Conservation (phyloP, 73 alveolate species). For the Tetrahymena borealis region DNA sequence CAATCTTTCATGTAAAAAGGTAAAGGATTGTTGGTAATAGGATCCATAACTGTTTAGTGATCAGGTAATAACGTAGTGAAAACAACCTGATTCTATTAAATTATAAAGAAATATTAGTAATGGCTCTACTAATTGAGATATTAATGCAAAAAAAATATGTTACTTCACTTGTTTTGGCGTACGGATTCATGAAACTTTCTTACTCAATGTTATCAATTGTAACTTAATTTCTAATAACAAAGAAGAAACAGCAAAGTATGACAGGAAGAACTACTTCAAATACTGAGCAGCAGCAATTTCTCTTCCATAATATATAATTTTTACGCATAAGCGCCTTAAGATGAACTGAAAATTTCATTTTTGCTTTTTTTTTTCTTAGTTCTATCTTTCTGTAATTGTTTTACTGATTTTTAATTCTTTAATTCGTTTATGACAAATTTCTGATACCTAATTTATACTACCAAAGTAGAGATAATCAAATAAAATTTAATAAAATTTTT, state of each 20-base stretch:
- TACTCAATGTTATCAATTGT: neutral
- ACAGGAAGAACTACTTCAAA: conserved; percentile 82
- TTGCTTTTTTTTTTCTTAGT: neutral
- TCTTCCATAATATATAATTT: conserved; percentile 80
- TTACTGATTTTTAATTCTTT: neutral
- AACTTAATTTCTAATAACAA: neutral
- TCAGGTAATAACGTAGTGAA: neutral
- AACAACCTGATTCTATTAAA: neutral
- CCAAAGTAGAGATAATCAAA: neutral
- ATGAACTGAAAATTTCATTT: conserved; percentile 37
- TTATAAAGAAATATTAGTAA: neutral
- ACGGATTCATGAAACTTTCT: neutral
- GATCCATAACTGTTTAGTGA: neutral
- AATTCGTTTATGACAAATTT: neutral
- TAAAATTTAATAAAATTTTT: neutral
- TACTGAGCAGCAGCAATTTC: conserved; percentile 71
- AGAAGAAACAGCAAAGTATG: neutral
- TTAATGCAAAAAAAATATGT: no score
- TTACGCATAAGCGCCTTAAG: conserved; percentile 75
- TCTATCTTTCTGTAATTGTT: neutral
- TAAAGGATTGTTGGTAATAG: neutral
- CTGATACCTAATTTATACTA: neutral
- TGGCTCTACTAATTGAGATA: no score
- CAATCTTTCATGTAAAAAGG: neutral
- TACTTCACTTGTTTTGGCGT: no score